Percentiles rank a stretch among this genome's conserved stretches.
phyloP scores from a whole-genome alignment of 148 eudicot genomes.

The Oxyria digyna region DNA sequence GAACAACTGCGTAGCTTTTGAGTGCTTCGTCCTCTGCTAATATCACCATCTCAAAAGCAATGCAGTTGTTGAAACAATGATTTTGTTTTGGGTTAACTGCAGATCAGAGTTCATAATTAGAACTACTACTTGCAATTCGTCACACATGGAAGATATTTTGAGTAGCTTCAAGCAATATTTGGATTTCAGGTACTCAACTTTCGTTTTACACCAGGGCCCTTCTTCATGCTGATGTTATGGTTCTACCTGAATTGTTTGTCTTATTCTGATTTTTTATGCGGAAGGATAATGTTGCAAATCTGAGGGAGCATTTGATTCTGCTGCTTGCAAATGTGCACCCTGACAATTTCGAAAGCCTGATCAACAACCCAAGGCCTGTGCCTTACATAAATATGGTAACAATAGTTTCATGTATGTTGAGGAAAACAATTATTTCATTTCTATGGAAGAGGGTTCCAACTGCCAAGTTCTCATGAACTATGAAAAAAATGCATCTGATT shows the following conservation, averaged over 20 bases:
- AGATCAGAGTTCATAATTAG: too few species aligned
- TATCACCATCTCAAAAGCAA: too few species aligned
- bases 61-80: too few species aligned
- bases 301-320: slow-evolving; percentile 91
- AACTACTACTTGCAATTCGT: slow-evolving; percentile 77
- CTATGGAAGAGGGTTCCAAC: too few species aligned
- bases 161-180: slow-evolving; percentile 96
- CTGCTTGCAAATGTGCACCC: slow-evolving; percentile 94
- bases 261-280: slow-evolving; percentile 23
- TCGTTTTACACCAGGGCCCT: not conserved
- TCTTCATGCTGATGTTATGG: not conserved
- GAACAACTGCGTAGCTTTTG: too few species aligned
- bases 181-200: slow-evolving; percentile 75
- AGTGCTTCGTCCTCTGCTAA: too few species aligned
- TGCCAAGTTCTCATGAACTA: too few species aligned
- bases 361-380: slow-evolving; percentile 76
- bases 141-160: slow-evolving; percentile 93
- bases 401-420: too few species aligned
- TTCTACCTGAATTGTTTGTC: not conserved
- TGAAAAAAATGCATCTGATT: too few species aligned
- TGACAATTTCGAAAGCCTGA: slow-evolving; percentile 94
- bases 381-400: not conserved
- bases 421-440: too few species aligned
- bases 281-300: slow-evolving; percentile 96
- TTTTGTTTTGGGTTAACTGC: too few species aligned